These are phyloP conservation scores for Pseudogymnoascus sp. DNA, from an alignment of 2,329 filamentous ascomycete genomes.

Conservation along the genomic window DNA sequence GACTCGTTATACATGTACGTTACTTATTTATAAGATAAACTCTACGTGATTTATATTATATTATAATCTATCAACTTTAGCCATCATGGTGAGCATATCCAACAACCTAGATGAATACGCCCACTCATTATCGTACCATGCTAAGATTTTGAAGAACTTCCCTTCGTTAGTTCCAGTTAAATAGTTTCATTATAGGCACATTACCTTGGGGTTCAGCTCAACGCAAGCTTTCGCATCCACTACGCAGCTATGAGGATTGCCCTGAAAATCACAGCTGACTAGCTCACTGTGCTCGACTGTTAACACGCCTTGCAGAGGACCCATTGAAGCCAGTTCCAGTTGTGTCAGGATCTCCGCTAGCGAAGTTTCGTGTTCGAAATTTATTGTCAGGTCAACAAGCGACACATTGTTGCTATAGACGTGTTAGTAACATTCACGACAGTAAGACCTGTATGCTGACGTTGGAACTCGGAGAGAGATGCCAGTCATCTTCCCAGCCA, in stretches of 20 bases:
- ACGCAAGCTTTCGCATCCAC: constrained; percentile 14
- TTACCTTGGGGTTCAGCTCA: constrained; percentile 12
- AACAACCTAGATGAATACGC: constrained; percentile 14
- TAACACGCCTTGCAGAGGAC: constrained; percentile 11
- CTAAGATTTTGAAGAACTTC: constrained; percentile 16
- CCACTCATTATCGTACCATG: constrained; percentile 18
- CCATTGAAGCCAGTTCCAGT: constrained; percentile 6
- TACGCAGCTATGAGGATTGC: constrained; percentile 12
- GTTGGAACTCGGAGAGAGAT: constrained; percentile 16
- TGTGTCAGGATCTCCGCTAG: constrained; percentile 11
- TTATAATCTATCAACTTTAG: constrained; percentile 14
- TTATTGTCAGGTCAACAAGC: constrained; percentile 14
- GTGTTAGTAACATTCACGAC: not conserved
- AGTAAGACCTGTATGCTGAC: not conserved
- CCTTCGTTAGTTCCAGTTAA: not conserved
- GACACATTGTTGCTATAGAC: constrained; percentile 13
- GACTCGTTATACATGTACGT: too few species aligned
- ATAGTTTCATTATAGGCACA: not conserved
- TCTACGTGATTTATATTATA: not conserved
- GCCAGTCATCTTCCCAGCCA: constrained; percentile 14
- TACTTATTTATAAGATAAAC: not conserved
- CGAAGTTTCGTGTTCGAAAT: constrained; percentile 10
- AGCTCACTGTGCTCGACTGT: constrained; percentile 12
- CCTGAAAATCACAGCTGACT: constrained; percentile 16
- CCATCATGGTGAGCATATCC: constrained; percentile 18